phyloP scores from a whole-genome alignment of 1,284 basidiomycete genomes.

The Bjerkandera adusta region DNA sequence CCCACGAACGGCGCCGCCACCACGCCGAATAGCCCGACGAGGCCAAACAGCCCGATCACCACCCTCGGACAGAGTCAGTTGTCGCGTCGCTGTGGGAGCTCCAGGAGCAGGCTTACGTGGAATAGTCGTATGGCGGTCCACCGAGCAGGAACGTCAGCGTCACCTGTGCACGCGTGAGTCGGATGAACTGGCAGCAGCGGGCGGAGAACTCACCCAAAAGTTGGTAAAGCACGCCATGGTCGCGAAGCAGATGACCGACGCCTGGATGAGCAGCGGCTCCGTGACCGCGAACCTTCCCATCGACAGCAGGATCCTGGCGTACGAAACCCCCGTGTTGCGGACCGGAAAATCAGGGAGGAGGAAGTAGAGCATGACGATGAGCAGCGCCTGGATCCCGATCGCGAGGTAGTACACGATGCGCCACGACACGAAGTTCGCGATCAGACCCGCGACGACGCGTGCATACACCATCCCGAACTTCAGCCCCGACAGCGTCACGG shows the following conservation, averaged over 20 bases:
- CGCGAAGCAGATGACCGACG: conserved; percentile 40
- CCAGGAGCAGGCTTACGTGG: conserved; percentile 28
- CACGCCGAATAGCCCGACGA: conserved; percentile 49
- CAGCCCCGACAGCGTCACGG: conserved; percentile 48
- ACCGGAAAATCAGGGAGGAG: conserved; percentile 51
- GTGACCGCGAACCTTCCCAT: conserved; percentile 47
- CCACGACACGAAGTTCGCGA: conserved; percentile 46
- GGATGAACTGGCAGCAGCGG: conserved; percentile 32
- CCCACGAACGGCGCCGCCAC: conserved; percentile 48
- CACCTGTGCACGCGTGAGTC: conserved; percentile 32
- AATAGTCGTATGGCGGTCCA: conserved; percentile 45
- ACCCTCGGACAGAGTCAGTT: conserved; percentile 27
- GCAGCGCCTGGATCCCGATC: conserved; percentile 37
- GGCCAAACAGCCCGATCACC: conserved; percentile 53
- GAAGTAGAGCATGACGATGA: conserved; percentile 38
- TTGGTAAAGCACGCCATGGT: conserved; percentile 39
- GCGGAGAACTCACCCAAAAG: conserved; percentile 39
- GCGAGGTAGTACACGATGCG: conserved; percentile 47
- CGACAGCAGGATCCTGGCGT: conserved; percentile 42
- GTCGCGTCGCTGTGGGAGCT: not conserved
- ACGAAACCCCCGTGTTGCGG: conserved; percentile 40
- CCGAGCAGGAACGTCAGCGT: conserved; percentile 52
- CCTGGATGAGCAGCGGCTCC: conserved; percentile 51
- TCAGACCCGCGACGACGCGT: conserved; percentile 45
- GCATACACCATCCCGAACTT: conserved; percentile 49